Percentiles rank a stretch among this genome's conserved stretches.
Conservation (phyloP, 2,329 filamentous ascomycete species). For the Lithohypha guttulata region DNA sequence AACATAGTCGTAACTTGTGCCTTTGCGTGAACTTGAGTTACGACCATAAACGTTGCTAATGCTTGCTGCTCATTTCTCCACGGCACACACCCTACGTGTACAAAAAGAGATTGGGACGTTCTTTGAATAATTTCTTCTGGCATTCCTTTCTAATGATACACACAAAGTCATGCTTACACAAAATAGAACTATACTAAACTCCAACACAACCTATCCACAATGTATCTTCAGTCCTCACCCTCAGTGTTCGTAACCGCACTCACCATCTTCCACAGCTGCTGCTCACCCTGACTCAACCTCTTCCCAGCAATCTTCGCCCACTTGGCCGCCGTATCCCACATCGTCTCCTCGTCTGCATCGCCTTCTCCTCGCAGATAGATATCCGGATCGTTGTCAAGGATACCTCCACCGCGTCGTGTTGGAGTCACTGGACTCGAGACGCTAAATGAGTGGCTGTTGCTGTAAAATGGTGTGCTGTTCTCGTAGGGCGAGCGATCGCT, state of each 20-base stretch:
- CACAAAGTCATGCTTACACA: no score
- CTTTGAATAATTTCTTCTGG: no score
- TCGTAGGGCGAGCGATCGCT: constrained; percentile 13
- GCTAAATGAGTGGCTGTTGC: constrained; percentile 2
- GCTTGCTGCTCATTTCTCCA: no score
- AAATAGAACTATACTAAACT: no score
- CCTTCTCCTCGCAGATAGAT: constrained; percentile 52
- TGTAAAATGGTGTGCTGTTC: constrained; percentile 7
- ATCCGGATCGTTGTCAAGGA: constrained; percentile 46
- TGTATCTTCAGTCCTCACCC: no score
- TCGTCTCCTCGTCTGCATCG: constrained; percentile 25
- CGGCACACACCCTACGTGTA: no score
- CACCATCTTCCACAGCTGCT: constrained; percentile 34
- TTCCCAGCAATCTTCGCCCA: constrained; percentile 23
- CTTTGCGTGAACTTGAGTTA: no score
- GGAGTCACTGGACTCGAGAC: constrained; percentile 10
- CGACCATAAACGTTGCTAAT: no score
- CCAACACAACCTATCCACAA: no score
- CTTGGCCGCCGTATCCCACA: constrained; percentile 22
- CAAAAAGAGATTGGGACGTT: no score
- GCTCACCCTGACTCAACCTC: constrained; percentile 37
- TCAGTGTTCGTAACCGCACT: constrained; percentile 19
- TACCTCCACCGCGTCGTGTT: constrained; percentile 12
- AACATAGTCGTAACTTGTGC: no score
- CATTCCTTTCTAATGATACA: no score